Base-by-base conservation (phyloP, 805 yeast genomes). In the Starmera caribaea region DNA sequence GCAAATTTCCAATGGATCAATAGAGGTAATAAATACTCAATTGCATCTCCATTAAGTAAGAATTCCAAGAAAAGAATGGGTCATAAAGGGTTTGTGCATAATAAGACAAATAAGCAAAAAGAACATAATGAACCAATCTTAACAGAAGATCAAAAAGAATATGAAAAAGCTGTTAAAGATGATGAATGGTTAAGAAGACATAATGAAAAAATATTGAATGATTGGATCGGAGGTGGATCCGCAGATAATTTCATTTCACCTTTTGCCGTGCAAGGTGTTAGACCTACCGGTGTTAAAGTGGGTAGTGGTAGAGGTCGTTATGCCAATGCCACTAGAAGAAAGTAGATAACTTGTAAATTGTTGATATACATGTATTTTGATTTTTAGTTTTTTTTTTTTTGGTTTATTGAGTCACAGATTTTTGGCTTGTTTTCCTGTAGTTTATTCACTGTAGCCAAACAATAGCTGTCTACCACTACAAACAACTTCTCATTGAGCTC, bases 131-230 rank as follows among this genome's bases (percentile, higher is more conserved):
- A 71, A 34, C 74, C 79, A 4, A 70, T 83, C 36, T 69, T 88
- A 41, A 76, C 94, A 51, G 97, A 85, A 59, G 99, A 92, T 62
- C 97, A 92, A 65, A 85, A 83, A 53, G 98, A 92, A 61, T 92
- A 92, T 59, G 76, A 77, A 47, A 79, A 82, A 58, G 95, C 96
- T 2, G 57, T 90, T 43, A 88, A 88, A 57, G 81, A 85, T 52
- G 94, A 89, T 40, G 79, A 80, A 34, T 87, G 96, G 94, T 81
- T 79, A 50, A 74, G 84, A 53, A 73, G 84, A 52, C 83, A 85
- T 52, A 86, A 85, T 51, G 97, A 89, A 53, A 89, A 89, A 58
- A 68, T 83, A 41, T 65, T 88, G 46, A 79, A 81, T 49, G 87
- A 86, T 51, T 92, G 94, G 81, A 79, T 89, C 38, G 96, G 97